phyloP scores from a whole-genome alignment of 441 rosid genomes.

The Bocquillonia castaneifolia region DNA sequence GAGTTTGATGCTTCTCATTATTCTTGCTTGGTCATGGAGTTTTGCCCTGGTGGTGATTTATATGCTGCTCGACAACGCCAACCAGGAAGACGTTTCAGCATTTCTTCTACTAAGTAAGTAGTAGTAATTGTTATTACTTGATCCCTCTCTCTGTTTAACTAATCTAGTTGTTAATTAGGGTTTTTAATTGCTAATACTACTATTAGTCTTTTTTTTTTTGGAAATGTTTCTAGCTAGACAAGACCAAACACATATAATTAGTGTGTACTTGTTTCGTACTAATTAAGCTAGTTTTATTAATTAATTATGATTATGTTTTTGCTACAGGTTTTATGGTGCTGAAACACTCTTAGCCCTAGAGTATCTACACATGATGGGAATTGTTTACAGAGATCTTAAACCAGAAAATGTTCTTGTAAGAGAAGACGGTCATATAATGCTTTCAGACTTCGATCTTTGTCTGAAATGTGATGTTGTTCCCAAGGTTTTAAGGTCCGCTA shows the following conservation, averaged over 20 bases:
- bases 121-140: no score
- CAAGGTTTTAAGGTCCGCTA: constrained; percentile 34
- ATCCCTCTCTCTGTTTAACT: no score
- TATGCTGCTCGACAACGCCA: constrained; percentile 67
- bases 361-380: constrained; percentile 72
- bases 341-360: constrained; percentile 77
- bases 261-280: background rate
- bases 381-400: constrained; percentile 82
- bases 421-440: constrained; percentile 75
- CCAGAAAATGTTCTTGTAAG: constrained; percentile 85
- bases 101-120: constrained; percentile 72
- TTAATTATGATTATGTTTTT: background rate
- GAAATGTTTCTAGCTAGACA: no score
- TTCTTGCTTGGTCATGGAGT: constrained; percentile 86
- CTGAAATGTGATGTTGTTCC: constrained; percentile 35
- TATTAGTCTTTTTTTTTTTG: no score
- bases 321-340: constrained; percentile 65
- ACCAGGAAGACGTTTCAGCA: constrained; percentile 51
- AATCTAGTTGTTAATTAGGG: no score
- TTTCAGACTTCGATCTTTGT: constrained; percentile 91
- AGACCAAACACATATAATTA: no score
- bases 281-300: no score
- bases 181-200: no score
- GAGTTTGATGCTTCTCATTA: constrained; percentile 85
- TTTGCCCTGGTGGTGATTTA: constrained; percentile 83